Evolutionary conservation across 805 yeast species (phyloP).

Genomic region (Metschnikowia chrysomelidarum): DNA sequence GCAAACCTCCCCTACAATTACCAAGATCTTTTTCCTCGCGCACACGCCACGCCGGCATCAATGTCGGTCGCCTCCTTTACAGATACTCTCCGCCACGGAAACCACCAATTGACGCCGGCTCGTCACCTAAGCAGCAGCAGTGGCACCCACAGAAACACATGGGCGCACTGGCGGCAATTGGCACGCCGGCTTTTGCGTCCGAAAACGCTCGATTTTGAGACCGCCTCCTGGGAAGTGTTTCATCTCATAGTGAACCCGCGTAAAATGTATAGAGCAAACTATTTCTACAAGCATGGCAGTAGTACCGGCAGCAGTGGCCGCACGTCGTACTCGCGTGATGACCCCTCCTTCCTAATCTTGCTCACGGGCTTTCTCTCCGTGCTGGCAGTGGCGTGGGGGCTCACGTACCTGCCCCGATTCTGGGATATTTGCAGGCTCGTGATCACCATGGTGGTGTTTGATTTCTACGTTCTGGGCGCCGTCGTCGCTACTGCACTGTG

Average conservation of each 20-base stretch:
- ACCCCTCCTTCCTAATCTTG: conserved; percentile 81
- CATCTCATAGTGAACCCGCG: conserved; percentile 72
- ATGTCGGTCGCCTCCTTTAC: conserved; percentile 26
- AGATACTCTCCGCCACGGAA: conserved; percentile 16
- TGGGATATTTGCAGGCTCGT: conserved; percentile 63
- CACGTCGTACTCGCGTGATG: conserved; percentile 85
- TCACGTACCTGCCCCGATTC: conserved; percentile 68
- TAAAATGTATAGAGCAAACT: conserved; percentile 76
- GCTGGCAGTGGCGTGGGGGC: conserved; percentile 89
- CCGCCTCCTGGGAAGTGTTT: conserved; percentile 89
- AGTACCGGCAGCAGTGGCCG: no score
- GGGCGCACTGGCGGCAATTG: conserved; percentile 31
- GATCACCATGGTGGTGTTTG: conserved; percentile 80
- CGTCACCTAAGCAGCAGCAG: no score
- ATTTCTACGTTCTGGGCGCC: conserved; percentile 70
- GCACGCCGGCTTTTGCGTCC: conserved; percentile 53
- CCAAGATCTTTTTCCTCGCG: conserved; percentile 41
- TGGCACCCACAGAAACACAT: conserved; percentile 11
- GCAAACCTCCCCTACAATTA: conserved; percentile 41
- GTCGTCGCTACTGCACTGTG: conserved; percentile 71
- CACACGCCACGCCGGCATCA: conserved; percentile 18
- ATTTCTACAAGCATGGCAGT: conserved; percentile 73
- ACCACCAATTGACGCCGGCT: conserved; percentile 17
- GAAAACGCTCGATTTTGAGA: conserved; percentile 83
- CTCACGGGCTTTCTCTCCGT: conserved; percentile 63